Percentiles rank a stretch among this genome's conserved stretches.
These are phyloP conservation scores for Eragrostis tef DNA, from an alignment of 202 grass and related monocot species.

Conservation along the genomic window DNA sequence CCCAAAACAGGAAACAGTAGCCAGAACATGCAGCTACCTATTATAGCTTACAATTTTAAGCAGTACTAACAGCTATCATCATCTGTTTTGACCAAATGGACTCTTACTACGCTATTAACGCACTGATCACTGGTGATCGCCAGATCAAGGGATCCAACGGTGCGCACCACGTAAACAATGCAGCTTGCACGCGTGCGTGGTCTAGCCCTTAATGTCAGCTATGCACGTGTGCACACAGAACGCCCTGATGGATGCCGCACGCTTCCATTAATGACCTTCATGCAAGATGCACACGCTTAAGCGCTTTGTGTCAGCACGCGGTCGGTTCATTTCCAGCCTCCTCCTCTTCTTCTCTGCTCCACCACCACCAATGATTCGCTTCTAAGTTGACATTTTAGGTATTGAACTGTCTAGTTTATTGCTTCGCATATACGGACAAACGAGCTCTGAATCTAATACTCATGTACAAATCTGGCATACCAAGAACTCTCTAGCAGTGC, in stretches of 20 bases:
- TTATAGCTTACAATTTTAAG: not conserved
- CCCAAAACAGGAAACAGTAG: not conserved
- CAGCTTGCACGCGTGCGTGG: not conserved
- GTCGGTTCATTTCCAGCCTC: slow-evolving; percentile 23
- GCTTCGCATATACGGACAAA: not conserved
- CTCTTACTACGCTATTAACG: not conserved
- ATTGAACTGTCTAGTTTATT: slow-evolving; percentile 2
- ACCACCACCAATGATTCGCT: not conserved
- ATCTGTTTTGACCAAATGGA: not conserved
- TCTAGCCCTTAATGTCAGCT: slow-evolving; percentile 9
- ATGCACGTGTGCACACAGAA: slow-evolving; percentile 27
- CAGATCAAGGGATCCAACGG: not conserved
- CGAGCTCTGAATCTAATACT: not conserved
- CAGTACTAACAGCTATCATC: not conserved
- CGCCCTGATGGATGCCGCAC: slow-evolving; percentile 21
- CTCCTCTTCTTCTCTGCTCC: not conserved
- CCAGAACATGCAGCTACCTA: not conserved
- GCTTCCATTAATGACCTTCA: not conserved
- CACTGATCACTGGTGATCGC: not conserved
- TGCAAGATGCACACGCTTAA: slow-evolving; percentile 26
- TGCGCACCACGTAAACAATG: not conserved
- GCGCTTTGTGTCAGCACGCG: not conserved
- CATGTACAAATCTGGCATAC: slow-evolving; percentile 19
- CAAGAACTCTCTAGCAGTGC: not conserved
- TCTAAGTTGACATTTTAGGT: slow-evolving; percentile 18